phyloP scores from a whole-genome alignment of 257 asterid species.

The Parsonsia alboflavescens region DNA sequence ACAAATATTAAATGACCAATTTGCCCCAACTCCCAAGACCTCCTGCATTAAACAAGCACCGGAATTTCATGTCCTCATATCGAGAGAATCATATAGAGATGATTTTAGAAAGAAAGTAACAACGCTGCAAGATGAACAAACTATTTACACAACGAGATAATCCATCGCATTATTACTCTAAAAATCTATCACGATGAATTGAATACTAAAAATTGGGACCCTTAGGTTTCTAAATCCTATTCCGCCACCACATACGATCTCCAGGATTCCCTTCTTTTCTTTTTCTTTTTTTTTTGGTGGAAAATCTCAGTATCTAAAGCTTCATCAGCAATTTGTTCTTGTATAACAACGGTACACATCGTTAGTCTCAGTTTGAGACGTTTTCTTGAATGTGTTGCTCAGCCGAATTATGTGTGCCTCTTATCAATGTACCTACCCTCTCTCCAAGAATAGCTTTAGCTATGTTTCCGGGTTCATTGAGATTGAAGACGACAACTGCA shows the following conservation, averaged over 20 bases:
- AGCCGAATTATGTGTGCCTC: slow-evolving; percentile 39
- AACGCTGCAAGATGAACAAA: neutral
- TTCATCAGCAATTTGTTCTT: neutral
- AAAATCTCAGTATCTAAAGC: neutral
- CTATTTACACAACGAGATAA: neutral
- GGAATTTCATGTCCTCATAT: no score
- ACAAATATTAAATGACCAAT: no score
- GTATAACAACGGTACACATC: neutral
- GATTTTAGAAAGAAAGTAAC: neutral
- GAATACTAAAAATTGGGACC: neutral
- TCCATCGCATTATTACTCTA: neutral
- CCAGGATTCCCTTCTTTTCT: no score
- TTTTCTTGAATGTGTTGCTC: slow-evolving; percentile 30
- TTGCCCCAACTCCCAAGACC: no score
- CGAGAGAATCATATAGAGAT: no score
- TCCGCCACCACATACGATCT: neutral
- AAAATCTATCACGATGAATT: neutral
- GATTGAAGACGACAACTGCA: slow-evolving; percentile 90
- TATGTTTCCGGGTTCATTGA: slow-evolving; percentile 74
- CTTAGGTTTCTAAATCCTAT: neutral
- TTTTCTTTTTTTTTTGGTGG: no score
- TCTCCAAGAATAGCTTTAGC: slow-evolving; percentile 83
- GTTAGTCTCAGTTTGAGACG: neutral
- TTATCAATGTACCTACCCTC: slow-evolving; percentile 69
- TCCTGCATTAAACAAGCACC: no score